Base-by-base conservation (phyloP, 306 rosid species). In the Dalbergia oliveri region DNA sequence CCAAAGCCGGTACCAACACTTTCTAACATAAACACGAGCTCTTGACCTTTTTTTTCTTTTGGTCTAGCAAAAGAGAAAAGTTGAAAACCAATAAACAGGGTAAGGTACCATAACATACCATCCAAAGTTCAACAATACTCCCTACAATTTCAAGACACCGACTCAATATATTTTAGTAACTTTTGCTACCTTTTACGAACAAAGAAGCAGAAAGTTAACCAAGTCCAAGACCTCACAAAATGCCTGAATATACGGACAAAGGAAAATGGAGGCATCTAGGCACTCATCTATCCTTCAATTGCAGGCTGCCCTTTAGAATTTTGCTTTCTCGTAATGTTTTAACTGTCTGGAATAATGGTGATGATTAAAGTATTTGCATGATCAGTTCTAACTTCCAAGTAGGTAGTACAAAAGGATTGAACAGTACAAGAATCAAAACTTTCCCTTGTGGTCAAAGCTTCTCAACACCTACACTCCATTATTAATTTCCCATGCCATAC, bases 401-500 rank as follows among this genome's bases (percentile, higher is more conserved):
- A 66, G 66, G 78, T 81, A 60, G 54, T 85, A 77, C n/a, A 49
- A 71, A 61, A 37, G 21, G 63, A 3, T 70, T 50, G 75, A 77
- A 78, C 8, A 72, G 82, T 79, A 56, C 66, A 62, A 74, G 78
- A 76, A 85, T 69, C 63, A 74, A 79, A 76, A 79, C 44, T 62
- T 91, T 78, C 87, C 86, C 79, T 79, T 47, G 53, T 66, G 12
- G 85, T 84, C 83, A 71, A 77, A 87, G 71, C 84, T 84, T 83
- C 81, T 58, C 72, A 82, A 51, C 45, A 34, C 81, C 79, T 66
- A 64, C 10, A 14, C 57, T 81, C 84, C 87, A 84, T 87, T 85
- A 87, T 86, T 87, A 66, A 72, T 84, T 88, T 79, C 86, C 88
- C 45, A 51, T 35, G 65, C 41, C 37, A 69, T 66, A 85, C 90